Base-by-base conservation (phyloP, 2,329 filamentous ascomycete genomes). In the Pseudogymnoascus sp. region DNA sequence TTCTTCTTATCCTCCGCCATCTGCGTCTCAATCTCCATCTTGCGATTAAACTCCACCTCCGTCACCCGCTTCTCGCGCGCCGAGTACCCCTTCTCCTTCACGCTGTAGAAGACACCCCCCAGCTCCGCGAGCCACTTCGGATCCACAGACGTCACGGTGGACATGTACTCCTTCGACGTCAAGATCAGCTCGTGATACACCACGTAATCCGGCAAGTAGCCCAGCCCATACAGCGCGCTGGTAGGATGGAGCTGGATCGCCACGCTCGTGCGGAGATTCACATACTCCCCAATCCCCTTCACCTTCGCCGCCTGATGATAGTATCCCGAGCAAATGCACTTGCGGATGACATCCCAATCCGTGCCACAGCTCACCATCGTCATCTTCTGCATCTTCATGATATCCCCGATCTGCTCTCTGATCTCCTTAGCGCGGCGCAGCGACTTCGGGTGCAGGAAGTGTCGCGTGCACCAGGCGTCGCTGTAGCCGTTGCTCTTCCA, bases 141-240 rank as follows among this genome's bases (percentile, higher is more conserved):
- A 74, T 99, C 95, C 1, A 99, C 95, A 1, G 91, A 86, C 4
- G 95, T 99, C 8, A 99, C 95, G 4, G 91, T 96, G 2, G 91
- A 96, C 86, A 99, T 97, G 79, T 97, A 99, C 74, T 97, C 95
- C 74, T 96, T 97, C 64, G 88, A 91, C 0, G 95, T 99, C 66
- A 99, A 85, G 70, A 99, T 96, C 64, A 99, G 84, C 76, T 99
- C 95, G 79, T 99, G 95, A 76, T 99, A 99, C 45, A 99, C 87
- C 62, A 99, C 91, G 72, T 97, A 97, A 73, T 99, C 95, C 1
- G 96, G 95, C 23, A 96, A 84, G 75, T 96, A 96, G 3, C 95
- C 95, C 1, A 92, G 82, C 23, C 95, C 95, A 73, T 97, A 97
- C 0, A 99, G 83, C 1, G 95, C 91, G 67, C 88, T 93, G 0